These are phyloP conservation scores for Voacanga thouarsii DNA, from an alignment of 257 asterid species.

Conservation along the genomic window DNA sequence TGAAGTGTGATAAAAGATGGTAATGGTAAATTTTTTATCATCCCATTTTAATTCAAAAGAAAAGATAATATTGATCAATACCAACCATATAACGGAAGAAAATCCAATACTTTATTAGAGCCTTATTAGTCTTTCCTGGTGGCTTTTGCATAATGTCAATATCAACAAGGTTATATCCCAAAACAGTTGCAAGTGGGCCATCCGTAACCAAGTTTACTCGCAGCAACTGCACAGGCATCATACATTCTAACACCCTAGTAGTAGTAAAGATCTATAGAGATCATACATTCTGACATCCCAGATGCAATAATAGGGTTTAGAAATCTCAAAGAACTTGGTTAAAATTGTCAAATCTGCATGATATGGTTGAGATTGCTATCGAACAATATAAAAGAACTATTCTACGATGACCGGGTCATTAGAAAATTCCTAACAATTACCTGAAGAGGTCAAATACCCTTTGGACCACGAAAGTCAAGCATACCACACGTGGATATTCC, in stretches of 20 bases:
- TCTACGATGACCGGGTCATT: too few species aligned
- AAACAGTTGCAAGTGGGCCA: slow-evolving; percentile 98
- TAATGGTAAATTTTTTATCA: neutral
- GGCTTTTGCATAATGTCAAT: slow-evolving; percentile 84
- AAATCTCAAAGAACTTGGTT: neutral
- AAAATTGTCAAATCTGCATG: too few species aligned
- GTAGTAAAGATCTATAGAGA: slow-evolving; percentile 84
- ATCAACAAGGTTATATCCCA: slow-evolving; percentile 87
- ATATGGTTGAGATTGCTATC: too few species aligned
- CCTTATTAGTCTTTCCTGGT: slow-evolving; percentile 69
- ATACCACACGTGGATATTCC: too few species aligned
- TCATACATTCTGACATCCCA: slow-evolving; percentile 81
- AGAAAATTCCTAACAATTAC: too few species aligned
- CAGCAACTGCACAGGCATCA: too few species aligned
- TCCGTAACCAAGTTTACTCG: slow-evolving; percentile 94
- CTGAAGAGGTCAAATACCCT: too few species aligned
- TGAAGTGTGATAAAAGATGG: too few species aligned
- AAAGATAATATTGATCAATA: neutral
- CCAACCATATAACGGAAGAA: slow-evolving; percentile 80
- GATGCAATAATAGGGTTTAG: slow-evolving; percentile 47
- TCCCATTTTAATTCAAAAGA: neutral
- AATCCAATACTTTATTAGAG: slow-evolving; percentile 78
- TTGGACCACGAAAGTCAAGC: too few species aligned
- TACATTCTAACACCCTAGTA: slow-evolving; percentile 78
- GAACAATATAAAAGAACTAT: too few species aligned